Evolutionary conservation across 1,284 basidiomycete species (phyloP).

Genomic region (Tylopilus sp.): DNA sequence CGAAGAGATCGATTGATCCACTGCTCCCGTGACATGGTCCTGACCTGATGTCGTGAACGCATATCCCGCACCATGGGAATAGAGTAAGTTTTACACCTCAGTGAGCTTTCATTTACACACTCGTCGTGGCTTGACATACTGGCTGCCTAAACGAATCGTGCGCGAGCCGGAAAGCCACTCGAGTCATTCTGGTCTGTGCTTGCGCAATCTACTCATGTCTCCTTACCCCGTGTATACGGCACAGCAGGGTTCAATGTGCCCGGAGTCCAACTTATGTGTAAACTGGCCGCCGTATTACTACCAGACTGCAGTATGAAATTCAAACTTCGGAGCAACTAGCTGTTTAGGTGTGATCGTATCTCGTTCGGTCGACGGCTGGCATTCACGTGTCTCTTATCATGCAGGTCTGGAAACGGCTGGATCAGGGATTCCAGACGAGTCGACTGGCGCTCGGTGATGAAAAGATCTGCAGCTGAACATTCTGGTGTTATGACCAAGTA

Average conservation of each 20-base stretch:
- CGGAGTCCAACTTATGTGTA: slow-evolving; percentile 10
- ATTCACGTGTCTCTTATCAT: slow-evolving; percentile 25
- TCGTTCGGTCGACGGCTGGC: slow-evolving; percentile 20
- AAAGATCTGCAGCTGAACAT: slow-evolving; percentile 35
- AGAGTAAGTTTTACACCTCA: slow-evolving; percentile 32
- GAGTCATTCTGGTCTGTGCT: slow-evolving; percentile 40
- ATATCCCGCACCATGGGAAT: slow-evolving; percentile 32
- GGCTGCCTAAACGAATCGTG: slow-evolving; percentile 41
- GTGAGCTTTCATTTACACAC: slow-evolving; percentile 17
- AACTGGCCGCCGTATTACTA: slow-evolving; percentile 17
- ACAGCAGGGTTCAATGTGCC: slow-evolving; percentile 25
- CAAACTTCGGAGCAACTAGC: slow-evolving; percentile 46
- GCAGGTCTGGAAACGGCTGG: slow-evolving; percentile 40
- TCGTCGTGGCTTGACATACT: slow-evolving; percentile 45
- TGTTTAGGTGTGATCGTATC: slow-evolving; percentile 36
- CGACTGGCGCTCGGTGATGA: slow-evolving; percentile 40
- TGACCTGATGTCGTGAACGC: slow-evolving; percentile 30
- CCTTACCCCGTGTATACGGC: slow-evolving; percentile 9
- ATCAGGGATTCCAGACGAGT: slow-evolving; percentile 33
- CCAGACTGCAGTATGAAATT: slow-evolving; percentile 44
- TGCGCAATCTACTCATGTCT: slow-evolving; percentile 8
- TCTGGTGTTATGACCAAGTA: slow-evolving; percentile 32
- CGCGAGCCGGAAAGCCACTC: slow-evolving; percentile 40
- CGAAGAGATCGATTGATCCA: slow-evolving; percentile 38
- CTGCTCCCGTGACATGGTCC: slow-evolving; percentile 28